Evolutionary conservation across 176 grass and related monocot genomes (phyloP), one percentile per base, ranked within the genome.

Genomic region (Alopecurus myosuroides): DNA sequence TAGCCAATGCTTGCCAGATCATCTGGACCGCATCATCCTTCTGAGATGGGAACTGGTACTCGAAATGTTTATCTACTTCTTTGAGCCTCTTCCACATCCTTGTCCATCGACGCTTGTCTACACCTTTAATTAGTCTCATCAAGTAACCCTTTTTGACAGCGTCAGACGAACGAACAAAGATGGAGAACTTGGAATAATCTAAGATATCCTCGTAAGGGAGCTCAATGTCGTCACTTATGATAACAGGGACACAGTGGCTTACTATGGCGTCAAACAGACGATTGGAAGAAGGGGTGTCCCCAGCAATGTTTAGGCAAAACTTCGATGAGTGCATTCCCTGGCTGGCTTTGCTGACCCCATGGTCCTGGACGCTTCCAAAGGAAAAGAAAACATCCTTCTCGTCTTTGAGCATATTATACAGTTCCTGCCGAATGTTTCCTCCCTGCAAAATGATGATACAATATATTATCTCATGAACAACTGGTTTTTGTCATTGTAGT

Each of bases 251-350:
- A 50, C 95, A 94, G 40, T 97, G 95, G 74, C 72, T 90, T 8
- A 90, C 88, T 51, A 94, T 92, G 4, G 92, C 94, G 22, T 93
- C 94, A 51, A 95, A 95, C n/a, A 97, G 84, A 14, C 95, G 95
- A 82, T 97, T 97, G 11, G 95, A 97, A 36, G 95, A 97, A 39
- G 95, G 95, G 84, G 95, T 97, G 78, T 97, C 95, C 37, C 95
- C 92, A 0, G 92, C 92, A 74, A 97, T 97, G 60, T 94, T 97
- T 28, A 97, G 86, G 76, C 95, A 97, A 69, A 94, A 97, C 41
- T 94, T 97, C 23, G 95, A 94, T 18, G 86, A 84, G 20, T 88
- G 88, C 94, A 97, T 97, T 64, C 92, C 92, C 80, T 89, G 88
- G 45, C 90, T 90, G 25, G 94, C 90, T 83, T 92, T 90, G 67